phyloP scores from a whole-genome alignment of 2,329 filamentous ascomycete species.

The Colletotrichum sp. region DNA sequence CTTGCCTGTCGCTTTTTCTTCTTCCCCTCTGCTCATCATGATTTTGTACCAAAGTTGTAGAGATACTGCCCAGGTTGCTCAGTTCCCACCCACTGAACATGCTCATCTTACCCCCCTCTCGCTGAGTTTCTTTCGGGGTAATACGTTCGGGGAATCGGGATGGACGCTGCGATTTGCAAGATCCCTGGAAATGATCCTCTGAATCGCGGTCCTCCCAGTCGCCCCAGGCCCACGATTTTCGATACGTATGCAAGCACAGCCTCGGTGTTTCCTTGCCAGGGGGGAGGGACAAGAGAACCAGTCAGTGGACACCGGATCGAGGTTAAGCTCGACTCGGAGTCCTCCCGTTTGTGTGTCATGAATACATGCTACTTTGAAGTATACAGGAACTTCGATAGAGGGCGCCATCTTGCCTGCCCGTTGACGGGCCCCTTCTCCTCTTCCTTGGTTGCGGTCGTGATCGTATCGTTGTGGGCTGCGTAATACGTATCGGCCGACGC shows the following conservation, averaged over 20 bases:
- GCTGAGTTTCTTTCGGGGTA: conserved; percentile 1
- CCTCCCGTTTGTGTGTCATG: conserved; percentile 4
- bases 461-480: not conserved
- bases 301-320: not conserved
- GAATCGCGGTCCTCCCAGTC: conserved; percentile 17
- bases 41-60: not conserved
- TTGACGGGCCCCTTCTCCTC: not conserved
- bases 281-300: not conserved
- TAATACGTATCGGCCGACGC: conserved; percentile 4
- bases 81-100: not conserved
- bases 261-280: not conserved
- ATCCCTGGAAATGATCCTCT: conserved; percentile 22
- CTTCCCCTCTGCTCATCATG: not conserved
- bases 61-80: not conserved
- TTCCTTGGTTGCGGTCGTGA: not conserved
- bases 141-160: conserved; percentile 14
- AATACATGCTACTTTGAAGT: not conserved
- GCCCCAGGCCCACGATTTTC: conserved; percentile 1
- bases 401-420: not conserved
- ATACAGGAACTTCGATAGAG: not conserved
- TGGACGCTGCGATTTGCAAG: conserved; percentile 20
- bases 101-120: not conserved
- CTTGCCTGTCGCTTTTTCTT: not conserved
- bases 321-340: conserved; percentile 18
- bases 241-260: conserved; percentile 19